Evolutionary conservation across 2,329 filamentous ascomycete species (phyloP), one percentile per base, ranked within the genome.

Genomic region (Aspergillus melleus): DNA sequence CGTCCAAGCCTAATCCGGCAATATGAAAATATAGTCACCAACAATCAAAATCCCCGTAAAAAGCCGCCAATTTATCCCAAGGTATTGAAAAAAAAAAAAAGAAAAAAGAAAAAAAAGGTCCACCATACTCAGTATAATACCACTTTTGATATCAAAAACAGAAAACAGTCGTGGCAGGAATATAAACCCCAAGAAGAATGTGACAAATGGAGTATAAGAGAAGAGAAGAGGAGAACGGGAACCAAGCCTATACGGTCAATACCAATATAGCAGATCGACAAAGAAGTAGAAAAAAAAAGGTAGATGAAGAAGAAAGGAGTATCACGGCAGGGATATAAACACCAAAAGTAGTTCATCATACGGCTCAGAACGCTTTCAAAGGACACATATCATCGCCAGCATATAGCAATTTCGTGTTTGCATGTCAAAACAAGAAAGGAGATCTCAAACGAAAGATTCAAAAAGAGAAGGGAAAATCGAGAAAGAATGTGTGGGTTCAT

Each of bases 291-390:
- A 44, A 20, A 50, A 26, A 50, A 14, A 57, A n/a, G 26, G n/a
- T 14, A 19, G 12, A 52, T 22, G n/a, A 39, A 16, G 36, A 24
- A 32, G 22, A 10, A 1, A 24, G 29, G 24, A 29, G 49, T 51
- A 50, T 42, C 46, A 22, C 59, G 54, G 11, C 22, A 24, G 44
- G 44, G 44, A 24, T 47, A 42, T 42, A 42, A 54, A 62, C 51
- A 61, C 63, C 64, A 64, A 63, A 63, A 49, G 61, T 62, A 49
- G 14, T 46, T 61, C 54, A 54, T 61, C 51, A 54, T 46, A 61
- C 50, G 59, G 63, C 57, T 64, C 52, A 55, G 44, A 61, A 61
- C 62, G 60, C 62, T 62, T 47, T 30, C 19, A 52, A 52, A 52
- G 52, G 52, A 57, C 26, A 52, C 57, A 60, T 46, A 52, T 61